Conservation (phyloP, 805 yeast species). For the Pichia californica region DNA sequence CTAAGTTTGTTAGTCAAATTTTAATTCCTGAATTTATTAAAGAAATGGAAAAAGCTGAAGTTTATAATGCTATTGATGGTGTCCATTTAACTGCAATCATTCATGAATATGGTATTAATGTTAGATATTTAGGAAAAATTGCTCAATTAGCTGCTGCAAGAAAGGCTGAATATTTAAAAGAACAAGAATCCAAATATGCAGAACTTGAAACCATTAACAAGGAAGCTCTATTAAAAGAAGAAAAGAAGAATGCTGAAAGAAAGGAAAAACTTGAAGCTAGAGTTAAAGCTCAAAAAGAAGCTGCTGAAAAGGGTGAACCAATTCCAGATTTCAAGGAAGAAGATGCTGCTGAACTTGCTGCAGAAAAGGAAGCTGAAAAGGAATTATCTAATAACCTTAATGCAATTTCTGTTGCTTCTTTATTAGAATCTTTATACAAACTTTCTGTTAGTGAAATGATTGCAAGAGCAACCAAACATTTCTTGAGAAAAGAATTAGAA, state of each 20-base stretch:
- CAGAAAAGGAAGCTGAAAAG: constrained; percentile 28
- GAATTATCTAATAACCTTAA: constrained; percentile 31
- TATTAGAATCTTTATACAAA: constrained; percentile 41
- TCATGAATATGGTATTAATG: constrained; percentile 79
- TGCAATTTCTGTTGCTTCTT: constrained; percentile 36
- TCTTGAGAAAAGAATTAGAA: constrained; percentile 45
- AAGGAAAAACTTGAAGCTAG: constrained; percentile 28
- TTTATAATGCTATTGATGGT: constrained; percentile 75
- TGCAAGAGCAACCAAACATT: constrained; percentile 73
- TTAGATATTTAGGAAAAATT: constrained; percentile 77
- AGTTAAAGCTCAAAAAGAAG: constrained; percentile 17
- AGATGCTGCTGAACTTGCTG: constrained; percentile 29
- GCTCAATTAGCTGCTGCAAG: constrained; percentile 28
- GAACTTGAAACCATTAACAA: constrained; percentile 29
- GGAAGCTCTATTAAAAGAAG: constrained; percentile 23
- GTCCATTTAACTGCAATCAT: constrained; percentile 57
- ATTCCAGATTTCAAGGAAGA: constrained; percentile 19
- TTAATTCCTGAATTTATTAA: constrained; percentile 59
- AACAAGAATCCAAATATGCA: constrained; percentile 21
- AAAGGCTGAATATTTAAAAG: constrained; percentile 18
- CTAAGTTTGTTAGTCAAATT: constrained; percentile 50
- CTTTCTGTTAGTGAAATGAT: constrained; percentile 62
- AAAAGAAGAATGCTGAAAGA: constrained; percentile 21
- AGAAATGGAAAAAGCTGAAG: constrained; percentile 44
- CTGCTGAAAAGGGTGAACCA: constrained; percentile 14